phyloP scores from a whole-genome alignment of 257 asterid genomes.

The Solanum pinnatisectum region DNA sequence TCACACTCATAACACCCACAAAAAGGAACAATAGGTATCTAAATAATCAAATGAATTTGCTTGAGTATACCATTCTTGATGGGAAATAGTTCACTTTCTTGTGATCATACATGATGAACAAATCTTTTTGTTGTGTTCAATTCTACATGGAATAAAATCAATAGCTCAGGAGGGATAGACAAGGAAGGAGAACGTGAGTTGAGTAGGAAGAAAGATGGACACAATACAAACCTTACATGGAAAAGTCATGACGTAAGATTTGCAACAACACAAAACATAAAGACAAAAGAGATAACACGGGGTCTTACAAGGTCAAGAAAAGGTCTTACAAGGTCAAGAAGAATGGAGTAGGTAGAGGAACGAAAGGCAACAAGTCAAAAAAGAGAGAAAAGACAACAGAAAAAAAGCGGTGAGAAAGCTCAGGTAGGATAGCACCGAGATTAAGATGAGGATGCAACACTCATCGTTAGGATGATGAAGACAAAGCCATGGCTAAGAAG shows the following conservation, averaged over 20 bases:
- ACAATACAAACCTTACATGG: conserved; percentile 5
- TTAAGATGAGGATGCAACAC: conserved; percentile 4
- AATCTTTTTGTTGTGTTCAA: not conserved
- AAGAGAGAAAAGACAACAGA: not conserved
- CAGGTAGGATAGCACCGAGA: conserved; percentile 78
- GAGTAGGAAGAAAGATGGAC: conserved; percentile 18
- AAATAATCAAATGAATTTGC: not conserved
- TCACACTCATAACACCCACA: not conserved
- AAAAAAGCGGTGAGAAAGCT: conserved; percentile 33
- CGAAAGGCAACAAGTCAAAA: conserved; percentile 60
- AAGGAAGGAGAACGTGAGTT: conserved; percentile 89
- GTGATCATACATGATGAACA: not conserved
- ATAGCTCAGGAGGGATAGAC: conserved; percentile 99
- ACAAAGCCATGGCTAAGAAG: not conserved
- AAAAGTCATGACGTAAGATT: conserved; percentile 6
- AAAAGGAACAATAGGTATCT: not conserved
- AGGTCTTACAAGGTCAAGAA: conserved; percentile 88
- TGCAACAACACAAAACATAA: not conserved
- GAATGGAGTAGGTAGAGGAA: not conserved
- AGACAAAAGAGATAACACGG: not conserved
- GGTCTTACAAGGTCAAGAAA: conserved; percentile 99
- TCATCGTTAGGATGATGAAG: not conserved
- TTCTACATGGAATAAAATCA: not conserved
- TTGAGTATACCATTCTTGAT: not conserved
- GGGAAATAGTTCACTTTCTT: not conserved